phyloP scores from a whole-genome alignment of 139 green algal species.

The Nannochloris sp. region DNA sequence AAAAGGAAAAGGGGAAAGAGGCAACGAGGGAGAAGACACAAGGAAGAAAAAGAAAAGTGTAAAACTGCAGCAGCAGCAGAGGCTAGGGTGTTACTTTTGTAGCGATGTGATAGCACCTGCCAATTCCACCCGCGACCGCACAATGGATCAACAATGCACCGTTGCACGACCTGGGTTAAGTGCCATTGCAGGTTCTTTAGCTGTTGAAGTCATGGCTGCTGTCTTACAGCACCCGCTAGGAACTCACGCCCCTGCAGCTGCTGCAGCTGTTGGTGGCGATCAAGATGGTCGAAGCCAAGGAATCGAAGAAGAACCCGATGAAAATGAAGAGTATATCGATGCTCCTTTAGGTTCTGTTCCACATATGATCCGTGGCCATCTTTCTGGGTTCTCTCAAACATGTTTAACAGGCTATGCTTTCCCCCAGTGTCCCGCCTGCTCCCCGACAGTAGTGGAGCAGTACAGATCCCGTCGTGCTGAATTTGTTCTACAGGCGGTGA shows the following conservation, averaged over 20 bases:
- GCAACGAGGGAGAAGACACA: not conserved
- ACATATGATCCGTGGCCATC: slow-evolving; percentile 32
- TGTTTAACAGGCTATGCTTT: slow-evolving; percentile 72
- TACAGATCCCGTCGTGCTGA: slow-evolving; percentile 44
- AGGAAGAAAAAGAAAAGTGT: not conserved
- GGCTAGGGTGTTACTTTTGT: slow-evolving; percentile 98
- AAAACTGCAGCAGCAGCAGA: slow-evolving; percentile 3
- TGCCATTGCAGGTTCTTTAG: slow-evolving; percentile 76
- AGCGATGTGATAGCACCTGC: slow-evolving; percentile 93
- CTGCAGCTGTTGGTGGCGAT: no score
- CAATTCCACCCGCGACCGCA: slow-evolving; percentile 77
- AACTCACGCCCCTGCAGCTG: slow-evolving; percentile 33
- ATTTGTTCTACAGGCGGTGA: slow-evolving; percentile 47
- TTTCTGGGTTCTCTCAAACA: slow-evolving; percentile 29
- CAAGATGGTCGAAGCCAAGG: not conserved
- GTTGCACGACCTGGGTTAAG: slow-evolving; percentile 86
- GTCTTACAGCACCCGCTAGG: slow-evolving; percentile 65
- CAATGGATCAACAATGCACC: slow-evolving; percentile 97
- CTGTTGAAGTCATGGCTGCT: slow-evolving; percentile 82
- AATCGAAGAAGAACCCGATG: not conserved
- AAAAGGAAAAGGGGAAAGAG: not conserved
- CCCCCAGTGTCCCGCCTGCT: slow-evolving; percentile 87
- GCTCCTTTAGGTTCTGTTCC: slow-evolving; percentile 67
- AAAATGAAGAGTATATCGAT: not conserved
- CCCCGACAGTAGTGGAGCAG: slow-evolving; percentile 47